Percentiles rank a stretch among this genome's conserved stretches.
Evolutionary conservation across 1,284 basidiomycete genomes (phyloP).

Genomic region (Mycena sp.): DNA sequence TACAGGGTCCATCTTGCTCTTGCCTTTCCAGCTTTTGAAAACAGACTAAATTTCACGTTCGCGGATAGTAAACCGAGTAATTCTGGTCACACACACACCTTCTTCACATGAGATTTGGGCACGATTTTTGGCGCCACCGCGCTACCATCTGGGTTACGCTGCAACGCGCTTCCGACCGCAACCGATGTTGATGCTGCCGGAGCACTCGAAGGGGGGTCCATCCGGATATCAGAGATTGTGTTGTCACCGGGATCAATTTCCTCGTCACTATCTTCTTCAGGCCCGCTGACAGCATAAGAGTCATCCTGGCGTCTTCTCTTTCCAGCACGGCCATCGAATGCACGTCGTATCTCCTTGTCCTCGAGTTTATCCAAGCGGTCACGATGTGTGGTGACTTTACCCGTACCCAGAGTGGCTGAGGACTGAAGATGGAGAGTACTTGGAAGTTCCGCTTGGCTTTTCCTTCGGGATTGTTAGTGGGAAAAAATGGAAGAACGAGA

Average conservation of each 20-base stretch:
- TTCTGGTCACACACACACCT: constrained; percentile 46
- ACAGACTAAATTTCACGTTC: constrained; percentile 37
- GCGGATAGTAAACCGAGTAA: constrained; percentile 5
- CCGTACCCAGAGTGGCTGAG: constrained; percentile 82
- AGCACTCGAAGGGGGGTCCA: not conserved
- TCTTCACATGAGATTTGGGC: constrained; percentile 49
- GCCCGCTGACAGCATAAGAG: constrained; percentile 42
- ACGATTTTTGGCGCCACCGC: constrained; percentile 57
- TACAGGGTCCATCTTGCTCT: constrained; percentile 27
- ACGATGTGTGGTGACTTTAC: constrained; percentile 65
- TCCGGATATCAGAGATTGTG: not conserved
- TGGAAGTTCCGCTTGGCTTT: constrained; percentile 75
- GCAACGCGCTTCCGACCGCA: constrained; percentile 31
- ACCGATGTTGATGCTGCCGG: not conserved
- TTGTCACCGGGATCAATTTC: constrained; percentile 46
- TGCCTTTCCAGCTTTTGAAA: constrained; percentile 53
- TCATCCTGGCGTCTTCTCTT: constrained; percentile 56
- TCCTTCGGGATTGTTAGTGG: constrained; percentile 54
- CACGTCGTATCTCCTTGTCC: constrained; percentile 64
- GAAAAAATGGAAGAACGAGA: constrained; percentile 8
- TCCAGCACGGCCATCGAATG: constrained; percentile 56
- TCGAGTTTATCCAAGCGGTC: constrained; percentile 68
- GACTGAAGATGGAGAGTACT: constrained; percentile 70
- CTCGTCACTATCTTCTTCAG: constrained; percentile 41
- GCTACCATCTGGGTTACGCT: constrained; percentile 40